Conservation (phyloP, 78 protist genomes). For the Protostelium mycophagum region DNA sequence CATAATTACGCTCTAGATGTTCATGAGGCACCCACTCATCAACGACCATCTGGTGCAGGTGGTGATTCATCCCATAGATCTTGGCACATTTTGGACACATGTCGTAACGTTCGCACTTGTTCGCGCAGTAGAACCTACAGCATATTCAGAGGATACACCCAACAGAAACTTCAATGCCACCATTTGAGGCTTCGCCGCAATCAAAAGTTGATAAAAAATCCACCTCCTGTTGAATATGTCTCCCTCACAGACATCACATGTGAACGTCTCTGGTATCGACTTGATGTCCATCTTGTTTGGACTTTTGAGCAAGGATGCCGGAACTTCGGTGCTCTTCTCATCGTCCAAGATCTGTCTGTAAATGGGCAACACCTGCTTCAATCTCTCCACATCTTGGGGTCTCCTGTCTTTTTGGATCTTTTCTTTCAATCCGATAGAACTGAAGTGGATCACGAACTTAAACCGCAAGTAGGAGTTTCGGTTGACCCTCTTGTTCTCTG, state of each 20-base stretch:
- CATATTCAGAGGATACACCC: too few relatives aligned
- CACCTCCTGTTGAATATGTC: neutral
- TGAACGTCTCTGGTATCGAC: neutral
- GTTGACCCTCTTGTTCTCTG: neutral
- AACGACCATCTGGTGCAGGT: too few relatives aligned
- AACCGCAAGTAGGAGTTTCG: neutral
- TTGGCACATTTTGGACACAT: neutral
- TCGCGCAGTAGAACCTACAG: too few relatives aligned
- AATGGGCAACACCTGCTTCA: neutral
- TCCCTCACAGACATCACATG: neutral
- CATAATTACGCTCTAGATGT: too few relatives aligned
- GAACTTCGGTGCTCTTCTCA: neutral
- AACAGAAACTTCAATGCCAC: too few relatives aligned
- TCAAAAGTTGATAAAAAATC: neutral
- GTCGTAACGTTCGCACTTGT: too few relatives aligned
- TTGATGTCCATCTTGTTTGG: neutral
- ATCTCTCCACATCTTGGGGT: neutral
- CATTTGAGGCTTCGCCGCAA: too few relatives aligned
- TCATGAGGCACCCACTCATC: too few relatives aligned
- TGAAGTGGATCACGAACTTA: neutral
- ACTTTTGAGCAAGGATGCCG: neutral
- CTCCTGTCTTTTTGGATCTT: neutral
- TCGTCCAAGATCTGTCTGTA: neutral
- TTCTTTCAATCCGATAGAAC: neutral
- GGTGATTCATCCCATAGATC: neutral